These are phyloP conservation scores for Pezicula rhizophila DNA, from an alignment of 2,329 filamentous ascomycete species.

Conservation along the genomic window DNA sequence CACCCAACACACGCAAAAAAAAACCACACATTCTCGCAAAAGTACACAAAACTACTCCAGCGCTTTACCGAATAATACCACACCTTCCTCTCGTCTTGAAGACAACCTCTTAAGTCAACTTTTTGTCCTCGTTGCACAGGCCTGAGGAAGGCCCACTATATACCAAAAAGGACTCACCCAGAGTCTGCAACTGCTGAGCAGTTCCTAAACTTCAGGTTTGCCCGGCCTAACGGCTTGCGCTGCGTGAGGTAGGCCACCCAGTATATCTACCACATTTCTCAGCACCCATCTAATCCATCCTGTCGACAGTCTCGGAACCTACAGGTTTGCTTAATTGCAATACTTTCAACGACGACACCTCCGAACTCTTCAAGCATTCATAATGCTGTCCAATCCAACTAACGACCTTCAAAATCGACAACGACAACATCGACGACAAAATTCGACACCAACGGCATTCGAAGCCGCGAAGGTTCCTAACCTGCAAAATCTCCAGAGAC, in stretches of 20 bases:
- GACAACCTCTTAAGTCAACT: conserved; percentile 4
- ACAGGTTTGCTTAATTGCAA: conserved; percentile 44
- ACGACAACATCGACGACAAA: conserved; percentile 77
- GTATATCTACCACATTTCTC: neutral
- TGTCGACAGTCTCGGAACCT: conserved; percentile 40
- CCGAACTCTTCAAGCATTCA: conserved; percentile 66
- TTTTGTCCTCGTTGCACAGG: conserved; percentile 10
- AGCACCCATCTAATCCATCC: conserved; percentile 11
- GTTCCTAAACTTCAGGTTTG: conserved; percentile 37
- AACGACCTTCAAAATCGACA: conserved; percentile 68
- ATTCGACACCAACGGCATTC: conserved; percentile 75
- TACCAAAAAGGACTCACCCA: conserved; percentile 21
- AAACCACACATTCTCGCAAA: neutral
- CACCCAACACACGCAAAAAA: neutral
- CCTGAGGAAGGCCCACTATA: conserved; percentile 21
- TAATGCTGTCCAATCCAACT: conserved; percentile 74
- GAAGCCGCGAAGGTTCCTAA: conserved; percentile 66
- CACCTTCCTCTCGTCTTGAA: conserved; percentile 16
- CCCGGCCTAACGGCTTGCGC: conserved; percentile 79
- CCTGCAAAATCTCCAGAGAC: conserved; percentile 52
- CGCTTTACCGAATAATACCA: neutral
- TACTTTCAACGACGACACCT: conserved; percentile 45
- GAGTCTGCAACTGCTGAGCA: conserved; percentile 44
- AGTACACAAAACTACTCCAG: neutral
- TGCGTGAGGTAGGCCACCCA: conserved; percentile 65